Percentiles rank a stretch among this genome's conserved stretches.
phyloP scores from a whole-genome alignment of 2,329 filamentous ascomycete genomes.

The Trichoderma lentiforme region DNA sequence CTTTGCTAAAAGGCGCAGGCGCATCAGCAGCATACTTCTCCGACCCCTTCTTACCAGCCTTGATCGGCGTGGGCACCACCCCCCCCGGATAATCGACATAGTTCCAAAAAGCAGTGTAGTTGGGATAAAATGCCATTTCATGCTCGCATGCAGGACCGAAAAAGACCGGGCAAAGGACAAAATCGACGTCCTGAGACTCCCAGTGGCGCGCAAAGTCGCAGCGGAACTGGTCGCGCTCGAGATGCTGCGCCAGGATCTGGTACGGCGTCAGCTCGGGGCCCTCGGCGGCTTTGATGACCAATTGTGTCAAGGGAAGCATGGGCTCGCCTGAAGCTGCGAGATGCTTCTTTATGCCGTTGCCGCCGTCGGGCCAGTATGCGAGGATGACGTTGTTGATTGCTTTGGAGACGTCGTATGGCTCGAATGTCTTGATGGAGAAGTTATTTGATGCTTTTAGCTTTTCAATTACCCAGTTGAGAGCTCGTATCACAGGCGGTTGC shows the following conservation, averaged over 20 bases:
- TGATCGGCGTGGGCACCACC: constrained; percentile 28
- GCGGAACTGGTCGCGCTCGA: not conserved
- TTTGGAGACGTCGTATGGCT: constrained; percentile 13
- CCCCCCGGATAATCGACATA: constrained; percentile 30
- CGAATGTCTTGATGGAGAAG: constrained; percentile 19
- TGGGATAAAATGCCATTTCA: constrained; percentile 26
- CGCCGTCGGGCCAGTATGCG: constrained; percentile 28
- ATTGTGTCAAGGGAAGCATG: constrained; percentile 28
- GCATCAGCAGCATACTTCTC: constrained; percentile 16
- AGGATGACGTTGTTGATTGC: constrained; percentile 21
- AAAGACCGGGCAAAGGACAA: constrained; percentile 29
- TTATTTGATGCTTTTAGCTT: constrained; percentile 21
- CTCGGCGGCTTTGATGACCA: constrained; percentile 23
- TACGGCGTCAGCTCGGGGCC: not conserved
- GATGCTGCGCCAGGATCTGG: not conserved
- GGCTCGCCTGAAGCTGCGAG: constrained; percentile 28
- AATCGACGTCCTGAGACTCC: constrained; percentile 29
- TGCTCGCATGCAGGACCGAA: constrained; percentile 24
- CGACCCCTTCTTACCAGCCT: constrained; percentile 9
- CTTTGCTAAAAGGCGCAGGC: not conserved
- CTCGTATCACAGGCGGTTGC: constrained; percentile 37
- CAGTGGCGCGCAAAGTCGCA: not conserved
- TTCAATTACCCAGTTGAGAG: constrained; percentile 34
- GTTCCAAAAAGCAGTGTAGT: constrained; percentile 34
- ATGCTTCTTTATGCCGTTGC: constrained; percentile 18